Conservation (phyloP, 371 early-diverging fungal species). For the Circinella minor region DNA sequence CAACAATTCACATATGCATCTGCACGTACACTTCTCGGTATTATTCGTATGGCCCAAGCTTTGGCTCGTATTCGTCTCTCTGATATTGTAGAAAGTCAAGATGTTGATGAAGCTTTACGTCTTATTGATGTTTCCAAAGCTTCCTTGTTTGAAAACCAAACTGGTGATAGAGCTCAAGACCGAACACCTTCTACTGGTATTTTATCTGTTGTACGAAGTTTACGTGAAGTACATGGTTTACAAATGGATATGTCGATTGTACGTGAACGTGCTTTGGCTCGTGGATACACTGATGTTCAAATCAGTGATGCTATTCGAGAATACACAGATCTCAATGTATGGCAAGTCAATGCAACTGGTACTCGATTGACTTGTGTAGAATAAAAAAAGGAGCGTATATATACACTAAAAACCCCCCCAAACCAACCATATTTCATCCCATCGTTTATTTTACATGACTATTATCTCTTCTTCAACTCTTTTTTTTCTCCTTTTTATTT, state of each 20-base stretch:
- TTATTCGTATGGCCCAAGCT: slow-evolving; percentile 92
- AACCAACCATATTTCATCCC: background rate
- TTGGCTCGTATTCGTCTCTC: slow-evolving; percentile 89
- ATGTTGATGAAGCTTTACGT: slow-evolving; percentile 96
- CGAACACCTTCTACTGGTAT: slow-evolving; percentile 61
- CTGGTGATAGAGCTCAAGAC: slow-evolving; percentile 36
- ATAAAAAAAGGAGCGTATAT: slow-evolving; percentile 11
- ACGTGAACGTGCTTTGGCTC: slow-evolving; percentile 71
- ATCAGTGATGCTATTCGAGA: slow-evolving; percentile 69
- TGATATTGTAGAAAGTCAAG: slow-evolving; percentile 75
- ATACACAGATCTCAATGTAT: slow-evolving; percentile 77
- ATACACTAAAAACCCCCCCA: too few relatives aligned
- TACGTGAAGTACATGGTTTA: slow-evolving; percentile 35
- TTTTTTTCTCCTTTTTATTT: background rate
- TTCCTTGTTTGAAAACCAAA: slow-evolving; percentile 55
- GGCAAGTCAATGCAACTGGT: slow-evolving; percentile 71
- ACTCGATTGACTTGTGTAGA: slow-evolving; percentile 65
- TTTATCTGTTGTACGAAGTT: slow-evolving; percentile 61
- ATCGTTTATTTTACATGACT: background rate
- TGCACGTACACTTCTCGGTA: slow-evolving; percentile 89
- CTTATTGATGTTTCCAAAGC: slow-evolving; percentile 89
- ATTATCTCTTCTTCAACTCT: background rate
- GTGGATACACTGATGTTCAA: slow-evolving; percentile 81
- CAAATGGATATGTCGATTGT: slow-evolving; percentile 53
- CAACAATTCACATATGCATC: slow-evolving; percentile 66